phyloP scores from a whole-genome alignment of 495 filamentous ascomycete species.

The Aspergillus saccharolyticus region DNA sequence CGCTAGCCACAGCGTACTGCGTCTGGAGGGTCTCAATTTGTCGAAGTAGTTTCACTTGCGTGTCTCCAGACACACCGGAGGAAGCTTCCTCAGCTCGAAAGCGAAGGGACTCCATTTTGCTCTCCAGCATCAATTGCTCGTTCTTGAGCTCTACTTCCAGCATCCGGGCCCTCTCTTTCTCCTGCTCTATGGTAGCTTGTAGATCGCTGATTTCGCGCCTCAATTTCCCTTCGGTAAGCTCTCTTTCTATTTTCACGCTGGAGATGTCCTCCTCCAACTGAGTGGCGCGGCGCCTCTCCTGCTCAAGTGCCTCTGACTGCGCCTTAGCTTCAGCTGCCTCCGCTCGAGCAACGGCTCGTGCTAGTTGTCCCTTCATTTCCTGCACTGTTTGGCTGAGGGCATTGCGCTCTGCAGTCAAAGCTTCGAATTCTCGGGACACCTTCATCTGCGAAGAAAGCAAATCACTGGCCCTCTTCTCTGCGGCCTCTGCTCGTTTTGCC shows the following conservation, averaged over 20 bases:
- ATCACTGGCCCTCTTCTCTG: conserved; percentile 62
- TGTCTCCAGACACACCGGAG: conserved; percentile 72
- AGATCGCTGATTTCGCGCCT: conserved; percentile 65
- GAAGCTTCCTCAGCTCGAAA: conserved; percentile 85
- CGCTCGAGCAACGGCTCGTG: conserved; percentile 60
- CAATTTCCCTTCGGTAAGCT: conserved; percentile 61
- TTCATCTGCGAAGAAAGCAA: conserved; percentile 59
- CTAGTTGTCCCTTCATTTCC: conserved; percentile 66
- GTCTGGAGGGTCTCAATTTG: conserved; percentile 95
- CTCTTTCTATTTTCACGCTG: conserved; percentile 69
- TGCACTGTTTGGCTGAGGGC: conserved; percentile 59
- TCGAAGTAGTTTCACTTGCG: conserved; percentile 82
- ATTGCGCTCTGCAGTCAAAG: conserved; percentile 59
- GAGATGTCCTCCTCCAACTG: conserved; percentile 73
- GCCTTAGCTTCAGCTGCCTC: conserved; percentile 63
- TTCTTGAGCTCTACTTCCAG: conserved; percentile 74
- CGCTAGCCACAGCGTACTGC: conserved; percentile 88
- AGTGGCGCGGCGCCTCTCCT: conserved; percentile 57
- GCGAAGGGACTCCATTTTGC: conserved; percentile 83
- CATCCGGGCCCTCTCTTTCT: conserved; percentile 63
- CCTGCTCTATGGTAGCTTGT: conserved; percentile 66
- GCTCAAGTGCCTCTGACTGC: conserved; percentile 63
- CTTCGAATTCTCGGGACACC: conserved; percentile 66
- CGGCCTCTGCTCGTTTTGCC: conserved; percentile 58
- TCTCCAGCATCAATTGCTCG: conserved; percentile 78